Percentiles rank a stretch among this genome's conserved stretches.
Conservation (phyloP, 257 asterid genomes). For the Perilla frutescens region DNA sequence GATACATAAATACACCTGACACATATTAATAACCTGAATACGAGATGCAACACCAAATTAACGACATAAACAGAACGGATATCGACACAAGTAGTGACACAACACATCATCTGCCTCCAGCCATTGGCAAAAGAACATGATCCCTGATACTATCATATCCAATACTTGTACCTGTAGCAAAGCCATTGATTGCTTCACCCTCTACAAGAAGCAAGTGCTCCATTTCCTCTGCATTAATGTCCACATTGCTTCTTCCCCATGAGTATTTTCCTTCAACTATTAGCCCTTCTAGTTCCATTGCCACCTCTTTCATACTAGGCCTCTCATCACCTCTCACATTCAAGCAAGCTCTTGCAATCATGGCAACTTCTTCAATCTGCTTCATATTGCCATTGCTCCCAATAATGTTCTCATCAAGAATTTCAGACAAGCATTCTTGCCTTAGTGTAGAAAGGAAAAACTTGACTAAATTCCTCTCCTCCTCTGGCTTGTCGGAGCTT, state of each 20-base stretch:
- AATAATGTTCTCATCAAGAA: conserved; percentile 34
- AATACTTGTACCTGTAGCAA: no score
- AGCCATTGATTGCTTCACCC: no score
- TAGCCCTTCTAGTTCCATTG: conserved; percentile 33
- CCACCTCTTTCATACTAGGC: conserved; percentile 52
- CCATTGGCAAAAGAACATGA: no score
- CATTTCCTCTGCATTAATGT: conserved; percentile 16
- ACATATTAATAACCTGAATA: no score
- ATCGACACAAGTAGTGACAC: no score
- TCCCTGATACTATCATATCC: no score
- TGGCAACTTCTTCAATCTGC: conserved; percentile 31
- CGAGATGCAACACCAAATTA: no score
- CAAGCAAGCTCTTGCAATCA: conserved; percentile 41
- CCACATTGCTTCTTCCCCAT: not conserved
- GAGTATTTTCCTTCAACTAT: conserved; percentile 26
- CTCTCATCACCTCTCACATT: conserved; percentile 45
- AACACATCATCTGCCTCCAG: no score
- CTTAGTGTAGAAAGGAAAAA: conserved; percentile 32
- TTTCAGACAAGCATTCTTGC: not conserved
- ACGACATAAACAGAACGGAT: no score
- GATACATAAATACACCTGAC: no score
- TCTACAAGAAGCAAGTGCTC: conserved; percentile 8
- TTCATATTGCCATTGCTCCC: conserved; percentile 14
- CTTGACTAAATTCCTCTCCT: conserved; percentile 37
- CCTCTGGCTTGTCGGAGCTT: conserved; percentile 30